Evolutionary conservation across 2,329 filamentous ascomycete species (phyloP).

Genomic region (Aspergillus fijiensis): DNA sequence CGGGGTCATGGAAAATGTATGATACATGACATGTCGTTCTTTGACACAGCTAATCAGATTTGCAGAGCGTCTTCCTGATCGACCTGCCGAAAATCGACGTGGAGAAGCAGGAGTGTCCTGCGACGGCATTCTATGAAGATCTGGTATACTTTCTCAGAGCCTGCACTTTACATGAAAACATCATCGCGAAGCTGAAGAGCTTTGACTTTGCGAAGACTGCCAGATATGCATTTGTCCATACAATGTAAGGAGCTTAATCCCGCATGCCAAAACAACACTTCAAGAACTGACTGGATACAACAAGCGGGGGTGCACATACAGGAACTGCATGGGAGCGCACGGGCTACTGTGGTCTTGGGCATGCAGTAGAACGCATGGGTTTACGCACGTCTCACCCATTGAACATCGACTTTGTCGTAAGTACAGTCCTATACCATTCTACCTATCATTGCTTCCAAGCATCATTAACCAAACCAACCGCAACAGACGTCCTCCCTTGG

Average conservation of each 20-base stretch:
- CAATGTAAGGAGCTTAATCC: slow-evolving; percentile 60
- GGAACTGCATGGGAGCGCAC: slow-evolving; percentile 53
- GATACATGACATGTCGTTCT: slow-evolving; percentile 17
- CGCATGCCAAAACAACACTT: neutral
- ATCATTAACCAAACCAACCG: slow-evolving; percentile 15
- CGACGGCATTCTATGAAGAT: slow-evolving; percentile 65
- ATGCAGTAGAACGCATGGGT: slow-evolving; percentile 63
- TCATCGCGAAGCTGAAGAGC: slow-evolving; percentile 66
- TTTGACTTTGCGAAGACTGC: slow-evolving; percentile 80
- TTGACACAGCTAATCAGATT: neutral
- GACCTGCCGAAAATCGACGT: slow-evolving; percentile 65
- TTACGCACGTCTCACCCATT: slow-evolving; percentile 57
- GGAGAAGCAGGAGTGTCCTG: slow-evolving; percentile 23
- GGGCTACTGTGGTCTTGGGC: slow-evolving; percentile 73
- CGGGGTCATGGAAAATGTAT: slow-evolving; percentile 74
- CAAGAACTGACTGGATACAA: slow-evolving; percentile 8
- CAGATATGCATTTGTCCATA: slow-evolving; percentile 77
- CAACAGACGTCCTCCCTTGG: slow-evolving; percentile 76
- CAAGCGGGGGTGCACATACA: slow-evolving; percentile 57
- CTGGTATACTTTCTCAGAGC: slow-evolving; percentile 69
- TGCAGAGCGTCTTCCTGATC: slow-evolving; percentile 79
- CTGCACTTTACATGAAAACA: slow-evolving; percentile 62
- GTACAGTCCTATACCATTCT: slow-evolving; percentile 21
- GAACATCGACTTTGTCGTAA: slow-evolving; percentile 71
- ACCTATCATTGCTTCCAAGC: neutral